These are phyloP conservation scores for Lachancea nothofagi DNA, from an alignment of 805 yeast genomes.

Conservation along the genomic window DNA sequence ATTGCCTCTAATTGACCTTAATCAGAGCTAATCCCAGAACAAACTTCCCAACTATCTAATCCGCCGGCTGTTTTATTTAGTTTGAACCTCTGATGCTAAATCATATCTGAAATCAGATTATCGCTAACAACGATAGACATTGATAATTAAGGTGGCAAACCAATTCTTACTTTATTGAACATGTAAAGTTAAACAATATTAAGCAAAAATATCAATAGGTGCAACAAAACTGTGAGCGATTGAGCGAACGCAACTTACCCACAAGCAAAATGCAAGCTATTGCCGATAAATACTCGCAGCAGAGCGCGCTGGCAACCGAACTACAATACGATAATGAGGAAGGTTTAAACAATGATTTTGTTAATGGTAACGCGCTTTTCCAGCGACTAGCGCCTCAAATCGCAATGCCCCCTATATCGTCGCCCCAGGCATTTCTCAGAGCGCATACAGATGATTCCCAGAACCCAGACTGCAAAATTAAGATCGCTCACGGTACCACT, in stretches of 20 bases:
- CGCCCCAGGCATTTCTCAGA: slow-evolving; percentile 86
- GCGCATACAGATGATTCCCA: slow-evolving; percentile 96
- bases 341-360: slow-evolving; percentile 32
- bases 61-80: no score
- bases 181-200: no score
- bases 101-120: no score
- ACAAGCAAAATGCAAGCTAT: slow-evolving; percentile 29
- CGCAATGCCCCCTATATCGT: slow-evolving; percentile 74
- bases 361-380: slow-evolving; percentile 29
- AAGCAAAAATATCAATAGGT: no score
- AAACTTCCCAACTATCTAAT: no score
- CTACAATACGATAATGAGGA: slow-evolving; percentile 31
- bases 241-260: background rate
- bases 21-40: no score
- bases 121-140: no score
- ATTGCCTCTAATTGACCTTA: no score
- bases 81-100: no score
- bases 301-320: slow-evolving; percentile 23
- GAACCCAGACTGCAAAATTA: slow-evolving; percentile 91
- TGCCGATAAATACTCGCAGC: slow-evolving; percentile 26
- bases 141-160: no score
- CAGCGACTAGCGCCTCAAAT: slow-evolving; percentile 50
- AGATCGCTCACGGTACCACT: slow-evolving; percentile 98
- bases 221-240: no score
- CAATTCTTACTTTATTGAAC: no score